These are phyloP conservation scores for Ramaria sp. DNA, from an alignment of 768 basidiomycete species.

Conservation along the genomic window DNA sequence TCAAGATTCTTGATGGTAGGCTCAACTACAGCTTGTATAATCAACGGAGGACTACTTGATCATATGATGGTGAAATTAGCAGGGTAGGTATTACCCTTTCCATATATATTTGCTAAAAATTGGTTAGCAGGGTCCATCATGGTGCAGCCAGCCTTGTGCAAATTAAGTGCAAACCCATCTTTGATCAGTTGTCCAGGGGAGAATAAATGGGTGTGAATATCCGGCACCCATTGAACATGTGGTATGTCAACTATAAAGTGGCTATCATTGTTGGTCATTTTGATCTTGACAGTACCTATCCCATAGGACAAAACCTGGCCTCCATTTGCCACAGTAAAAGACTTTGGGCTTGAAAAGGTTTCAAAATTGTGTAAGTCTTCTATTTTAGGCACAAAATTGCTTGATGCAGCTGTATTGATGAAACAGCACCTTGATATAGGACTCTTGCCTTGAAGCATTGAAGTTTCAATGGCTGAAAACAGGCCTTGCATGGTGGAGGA, in stretches of 20 bases:
- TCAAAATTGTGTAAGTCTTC: constrained; percentile 1
- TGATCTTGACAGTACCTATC: too few species aligned
- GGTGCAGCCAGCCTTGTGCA: too few species aligned
- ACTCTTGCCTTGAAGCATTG: too few species aligned
- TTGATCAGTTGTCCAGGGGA: background rate
- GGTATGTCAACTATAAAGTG: background rate
- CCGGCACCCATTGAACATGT: too few species aligned
- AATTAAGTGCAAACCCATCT: background rate
- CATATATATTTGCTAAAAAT: background rate
- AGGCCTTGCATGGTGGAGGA: background rate
- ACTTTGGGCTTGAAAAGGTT: too few species aligned
- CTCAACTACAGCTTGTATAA: background rate
- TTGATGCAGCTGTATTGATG: background rate
- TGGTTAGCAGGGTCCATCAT: background rate
- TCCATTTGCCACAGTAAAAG: too few species aligned
- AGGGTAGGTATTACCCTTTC: background rate
- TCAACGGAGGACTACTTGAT: background rate
- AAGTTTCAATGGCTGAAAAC: too few species aligned
- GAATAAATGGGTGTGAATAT: too few species aligned
- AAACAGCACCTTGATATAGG: background rate
- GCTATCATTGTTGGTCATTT: background rate
- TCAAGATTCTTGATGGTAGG: background rate
- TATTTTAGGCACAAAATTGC: background rate
- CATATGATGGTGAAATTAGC: background rate
- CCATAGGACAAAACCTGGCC: too few species aligned